Conservation (phyloP, 2,329 filamentous ascomycete species). For the Delphinella strobiligena region DNA sequence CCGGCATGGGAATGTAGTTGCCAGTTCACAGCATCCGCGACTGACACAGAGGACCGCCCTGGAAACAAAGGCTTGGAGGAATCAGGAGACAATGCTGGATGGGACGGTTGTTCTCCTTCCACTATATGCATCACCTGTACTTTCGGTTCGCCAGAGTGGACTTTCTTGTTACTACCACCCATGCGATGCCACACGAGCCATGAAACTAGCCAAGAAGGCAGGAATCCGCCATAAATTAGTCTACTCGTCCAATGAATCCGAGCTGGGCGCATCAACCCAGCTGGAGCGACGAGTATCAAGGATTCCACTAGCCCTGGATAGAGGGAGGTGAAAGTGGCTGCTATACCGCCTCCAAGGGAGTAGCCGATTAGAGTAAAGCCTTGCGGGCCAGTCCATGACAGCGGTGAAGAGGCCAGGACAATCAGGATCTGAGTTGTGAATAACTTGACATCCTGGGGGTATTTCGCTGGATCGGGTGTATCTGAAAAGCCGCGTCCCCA, state of each 20-base stretch:
- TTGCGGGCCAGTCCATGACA: conserved; percentile 50
- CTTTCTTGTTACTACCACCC: conserved; percentile 22
- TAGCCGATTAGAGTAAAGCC: conserved; percentile 65
- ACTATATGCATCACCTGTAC: conserved; percentile 20
- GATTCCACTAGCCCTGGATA: conserved; percentile 57
- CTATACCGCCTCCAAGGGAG: conserved; percentile 66
- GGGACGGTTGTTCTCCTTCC: conserved; percentile 24
- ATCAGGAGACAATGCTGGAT: conserved; percentile 13
- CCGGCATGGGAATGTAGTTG: conserved; percentile 55
- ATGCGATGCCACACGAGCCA: conserved; percentile 41
- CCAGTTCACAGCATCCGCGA: conserved; percentile 55
- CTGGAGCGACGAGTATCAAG: conserved; percentile 66
- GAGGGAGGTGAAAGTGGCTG: conserved; percentile 55
- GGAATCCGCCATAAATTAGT: conserved; percentile 50
- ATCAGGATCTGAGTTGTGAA: conserved; percentile 63
- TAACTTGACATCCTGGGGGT: conserved; percentile 61
- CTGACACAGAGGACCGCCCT: conserved; percentile 40
- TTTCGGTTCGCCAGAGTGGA: conserved; percentile 22
- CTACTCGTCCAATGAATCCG: conserved; percentile 51
- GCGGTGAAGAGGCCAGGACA: conserved; percentile 55
- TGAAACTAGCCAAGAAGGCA: conserved; percentile 48
- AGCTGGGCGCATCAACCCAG: conserved; percentile 57
- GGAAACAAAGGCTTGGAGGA: conserved; percentile 33
- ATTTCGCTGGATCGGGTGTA: conserved; percentile 50
- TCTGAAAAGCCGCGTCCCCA: conserved; percentile 72